Conservation (phyloP, 1,284 basidiomycete species). For the Peniophora sp. region DNA sequence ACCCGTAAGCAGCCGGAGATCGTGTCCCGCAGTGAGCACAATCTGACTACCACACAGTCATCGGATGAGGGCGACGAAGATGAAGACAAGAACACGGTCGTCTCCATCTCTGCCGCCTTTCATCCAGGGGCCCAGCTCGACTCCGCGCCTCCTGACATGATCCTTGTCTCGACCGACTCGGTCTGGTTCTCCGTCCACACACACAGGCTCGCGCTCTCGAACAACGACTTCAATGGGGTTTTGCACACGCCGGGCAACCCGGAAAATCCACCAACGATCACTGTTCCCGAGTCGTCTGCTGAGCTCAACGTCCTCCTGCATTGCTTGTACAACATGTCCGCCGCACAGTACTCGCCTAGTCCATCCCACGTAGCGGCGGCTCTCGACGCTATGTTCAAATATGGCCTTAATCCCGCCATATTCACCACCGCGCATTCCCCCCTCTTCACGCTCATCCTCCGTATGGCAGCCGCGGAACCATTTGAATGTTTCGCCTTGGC, state of each 20-base stretch:
- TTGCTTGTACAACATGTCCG: conserved; percentile 24
- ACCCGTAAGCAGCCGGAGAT: too few relatives aligned
- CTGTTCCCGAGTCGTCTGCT: conserved; percentile 22
- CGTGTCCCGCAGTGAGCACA: too few relatives aligned
- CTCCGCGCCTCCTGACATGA: conserved; percentile 45
- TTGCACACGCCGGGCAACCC: conserved; percentile 14
- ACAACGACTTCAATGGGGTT: conserved; percentile 28
- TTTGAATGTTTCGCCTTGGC: conserved; percentile 30
- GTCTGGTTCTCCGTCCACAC: conserved; percentile 55
- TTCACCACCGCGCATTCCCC: conserved; percentile 16
- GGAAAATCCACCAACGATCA: conserved; percentile 16
- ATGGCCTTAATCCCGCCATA: conserved; percentile 19
- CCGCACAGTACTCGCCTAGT: conserved; percentile 19
- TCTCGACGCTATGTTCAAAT: conserved; percentile 18
- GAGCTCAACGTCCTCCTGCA: conserved; percentile 30
- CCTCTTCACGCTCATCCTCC: conserved; percentile 22
- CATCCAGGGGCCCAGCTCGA: conserved; percentile 57
- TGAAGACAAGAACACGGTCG: conserved; percentile 28
- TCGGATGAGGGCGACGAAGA: too few relatives aligned
- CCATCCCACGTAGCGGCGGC: conserved; percentile 19
- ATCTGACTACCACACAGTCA: too few relatives aligned
- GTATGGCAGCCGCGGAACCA: conserved; percentile 21
- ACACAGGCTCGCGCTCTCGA: conserved; percentile 24
- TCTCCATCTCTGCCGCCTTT: conserved; percentile 76
- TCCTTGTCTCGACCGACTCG: conserved; percentile 60